Evolutionary conservation across 352 stramenopile genomes (phyloP).

Genomic region (Phytophthora rubi): DNA sequence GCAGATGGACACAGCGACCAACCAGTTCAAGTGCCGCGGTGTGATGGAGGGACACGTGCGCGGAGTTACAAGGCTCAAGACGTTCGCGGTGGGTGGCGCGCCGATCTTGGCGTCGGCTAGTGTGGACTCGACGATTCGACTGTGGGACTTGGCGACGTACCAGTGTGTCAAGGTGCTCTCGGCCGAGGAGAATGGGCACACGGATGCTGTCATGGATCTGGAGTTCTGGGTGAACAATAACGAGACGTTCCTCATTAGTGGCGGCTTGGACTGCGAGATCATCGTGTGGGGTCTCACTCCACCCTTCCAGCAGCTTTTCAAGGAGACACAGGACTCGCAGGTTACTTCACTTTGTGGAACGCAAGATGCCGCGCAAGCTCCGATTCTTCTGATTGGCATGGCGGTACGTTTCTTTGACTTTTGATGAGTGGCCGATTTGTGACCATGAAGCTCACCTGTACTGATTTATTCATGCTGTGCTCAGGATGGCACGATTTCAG

Average conservation of each 20-base stretch:
- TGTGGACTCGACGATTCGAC: conserved; percentile 81
- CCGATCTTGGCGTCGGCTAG: conserved; percentile 81
- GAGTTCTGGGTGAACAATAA: conserved; percentile 88
- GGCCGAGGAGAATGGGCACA: conserved; percentile 74
- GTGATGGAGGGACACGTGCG: conserved; percentile 81
- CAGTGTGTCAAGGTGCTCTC: conserved; percentile 84
- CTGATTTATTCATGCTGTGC: conserved; percentile 12
- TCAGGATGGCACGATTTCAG: conserved; percentile 79
- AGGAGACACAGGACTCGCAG: conserved; percentile 79
- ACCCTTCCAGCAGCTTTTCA: conserved; percentile 83
- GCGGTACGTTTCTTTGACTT: conserved; percentile 47
- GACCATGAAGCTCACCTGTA: conserved; percentile 9
- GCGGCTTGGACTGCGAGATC: conserved; percentile 80
- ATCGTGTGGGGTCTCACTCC: conserved; percentile 84
- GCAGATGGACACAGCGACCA: conserved; percentile 72
- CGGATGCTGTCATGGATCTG: conserved; percentile 85
- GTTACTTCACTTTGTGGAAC: conserved; percentile 79
- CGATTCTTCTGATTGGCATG: conserved; percentile 81
- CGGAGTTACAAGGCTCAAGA: conserved; percentile 85
- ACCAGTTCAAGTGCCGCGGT: conserved; percentile 80
- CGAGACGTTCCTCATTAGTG: conserved; percentile 89
- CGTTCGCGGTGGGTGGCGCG: conserved; percentile 67
- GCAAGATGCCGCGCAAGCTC: conserved; percentile 65
- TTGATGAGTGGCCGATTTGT: neutral
- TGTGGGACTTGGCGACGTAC: conserved; percentile 86